These are phyloP conservation scores for Pyronema omphalodes DNA, from an alignment of 495 filamentous ascomycete species.

Conservation along the genomic window DNA sequence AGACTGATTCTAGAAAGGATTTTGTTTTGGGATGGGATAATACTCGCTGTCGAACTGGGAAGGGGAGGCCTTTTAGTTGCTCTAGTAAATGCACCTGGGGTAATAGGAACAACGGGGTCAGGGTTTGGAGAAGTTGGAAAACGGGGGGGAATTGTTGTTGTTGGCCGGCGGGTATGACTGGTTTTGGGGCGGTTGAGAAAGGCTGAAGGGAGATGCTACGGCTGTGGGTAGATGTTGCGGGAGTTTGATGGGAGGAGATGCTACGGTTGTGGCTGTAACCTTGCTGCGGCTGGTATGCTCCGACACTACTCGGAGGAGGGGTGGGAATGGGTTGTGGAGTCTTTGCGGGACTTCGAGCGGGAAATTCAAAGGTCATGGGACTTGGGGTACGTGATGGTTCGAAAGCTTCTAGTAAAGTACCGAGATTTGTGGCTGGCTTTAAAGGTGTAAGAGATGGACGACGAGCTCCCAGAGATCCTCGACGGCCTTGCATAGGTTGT, in stretches of 20 bases:
- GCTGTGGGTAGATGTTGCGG: no score
- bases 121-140: slow-evolving; percentile 55
- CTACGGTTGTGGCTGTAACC: no score
- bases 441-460: background rate
- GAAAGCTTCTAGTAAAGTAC: background rate
- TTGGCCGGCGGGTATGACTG: background rate
- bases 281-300: no score
- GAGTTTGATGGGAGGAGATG: no score
- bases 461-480: no score
- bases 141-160: slow-evolving; percentile 36
- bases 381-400: background rate
- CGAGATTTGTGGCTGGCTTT: background rate
- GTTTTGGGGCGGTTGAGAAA: background rate
- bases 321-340: background rate
- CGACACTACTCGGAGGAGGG: background rate
- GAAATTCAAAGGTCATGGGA: background rate
- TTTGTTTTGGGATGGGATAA: slow-evolving; percentile 37
- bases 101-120: slow-evolving; percentile 45
- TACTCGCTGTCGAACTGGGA: slow-evolving; percentile 37
- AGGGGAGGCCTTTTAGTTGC: slow-evolving; percentile 33
- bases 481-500: background rate
- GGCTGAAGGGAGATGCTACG: background rate
- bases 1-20: slow-evolving; percentile 35
- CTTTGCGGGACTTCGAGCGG: background rate
- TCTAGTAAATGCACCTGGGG: slow-evolving; percentile 36